These are phyloP conservation scores for Didymella pinodella DNA, from an alignment of 2,329 filamentous ascomycete species.

Conservation along the genomic window DNA sequence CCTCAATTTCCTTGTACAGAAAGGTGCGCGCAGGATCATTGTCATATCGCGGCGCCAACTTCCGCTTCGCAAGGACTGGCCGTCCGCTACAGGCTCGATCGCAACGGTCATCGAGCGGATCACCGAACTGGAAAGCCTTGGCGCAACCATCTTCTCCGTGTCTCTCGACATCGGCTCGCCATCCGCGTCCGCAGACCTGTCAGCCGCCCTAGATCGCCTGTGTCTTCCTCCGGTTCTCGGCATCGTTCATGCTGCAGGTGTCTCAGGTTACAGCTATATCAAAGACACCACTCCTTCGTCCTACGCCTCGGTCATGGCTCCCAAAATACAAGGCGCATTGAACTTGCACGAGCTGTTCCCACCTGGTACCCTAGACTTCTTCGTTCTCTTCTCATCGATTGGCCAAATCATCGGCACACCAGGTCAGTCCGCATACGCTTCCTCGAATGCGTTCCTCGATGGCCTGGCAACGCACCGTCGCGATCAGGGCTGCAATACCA, in stretches of 20 bases:
- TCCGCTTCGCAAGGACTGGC: constrained; percentile 48
- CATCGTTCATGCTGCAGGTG: constrained; percentile 54
- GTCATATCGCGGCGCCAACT: constrained; percentile 52
- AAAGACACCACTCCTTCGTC: constrained; percentile 40
- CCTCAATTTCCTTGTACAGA: constrained; percentile 49
- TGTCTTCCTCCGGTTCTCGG: constrained; percentile 52
- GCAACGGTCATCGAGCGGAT: constrained; percentile 24
- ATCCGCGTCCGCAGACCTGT: constrained; percentile 32
- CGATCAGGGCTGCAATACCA: constrained; percentile 50
- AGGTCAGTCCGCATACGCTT: constrained; percentile 39
- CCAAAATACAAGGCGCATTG: constrained; percentile 43
- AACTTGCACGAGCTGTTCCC: constrained; percentile 37
- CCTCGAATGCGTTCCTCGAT: constrained; percentile 45
- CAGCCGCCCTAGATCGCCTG: constrained; percentile 40
- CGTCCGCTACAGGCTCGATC: constrained; percentile 18
- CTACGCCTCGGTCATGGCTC: constrained; percentile 45
- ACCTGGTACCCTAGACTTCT: constrained; percentile 41
- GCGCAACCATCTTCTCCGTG: constrained; percentile 47
- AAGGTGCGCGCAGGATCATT: constrained; percentile 54
- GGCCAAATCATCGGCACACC: constrained; percentile 36
- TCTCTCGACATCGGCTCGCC: constrained; percentile 48
- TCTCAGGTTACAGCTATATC: constrained; percentile 51
- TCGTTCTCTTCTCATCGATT: constrained; percentile 39
- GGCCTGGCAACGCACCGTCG: constrained; percentile 38
- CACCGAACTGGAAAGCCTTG: constrained; percentile 27